These are phyloP conservation scores for Fonsecaea pedrosoi DNA, from an alignment of 2,329 filamentous ascomycete genomes.

Conservation along the genomic window DNA sequence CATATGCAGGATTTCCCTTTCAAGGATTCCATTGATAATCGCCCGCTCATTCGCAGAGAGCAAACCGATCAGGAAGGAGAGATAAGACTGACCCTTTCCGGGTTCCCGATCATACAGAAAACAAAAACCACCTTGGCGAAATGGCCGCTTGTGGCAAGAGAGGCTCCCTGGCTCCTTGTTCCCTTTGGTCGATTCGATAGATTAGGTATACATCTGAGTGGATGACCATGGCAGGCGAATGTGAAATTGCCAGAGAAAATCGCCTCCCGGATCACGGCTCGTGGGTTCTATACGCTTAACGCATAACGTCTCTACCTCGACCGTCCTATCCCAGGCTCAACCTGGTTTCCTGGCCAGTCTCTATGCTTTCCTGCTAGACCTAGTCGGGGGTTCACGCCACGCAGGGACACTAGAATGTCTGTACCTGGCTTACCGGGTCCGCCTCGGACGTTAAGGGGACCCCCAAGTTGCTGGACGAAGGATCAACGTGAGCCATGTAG, in stretches of 20 bases:
- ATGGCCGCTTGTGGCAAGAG: conserved; percentile 1
- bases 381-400: neutral
- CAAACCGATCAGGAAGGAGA: conserved; percentile 8
- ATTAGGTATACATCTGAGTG: neutral
- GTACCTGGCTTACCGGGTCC: neutral
- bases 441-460: neutral
- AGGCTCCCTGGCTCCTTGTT: neutral
- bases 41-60: neutral
- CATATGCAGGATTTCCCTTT: conserved; percentile 1
- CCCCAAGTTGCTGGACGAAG: neutral
- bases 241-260: neutral
- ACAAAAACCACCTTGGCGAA: neutral
- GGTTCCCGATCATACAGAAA: neutral
- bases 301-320: neutral
- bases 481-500: neutral
- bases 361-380: neutral
- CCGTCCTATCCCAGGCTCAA: neutral
- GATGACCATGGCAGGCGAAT: neutral
- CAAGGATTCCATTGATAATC: neutral
- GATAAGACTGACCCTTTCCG: neutral
- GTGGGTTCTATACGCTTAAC: neutral
- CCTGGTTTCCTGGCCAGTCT: neutral
- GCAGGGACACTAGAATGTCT: neutral
- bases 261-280: neutral
- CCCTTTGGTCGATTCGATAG: neutral